These are phyloP conservation scores for Phlegmacium glaucopus DNA, from an alignment of 768 basidiomycete genomes.

Conservation along the genomic window DNA sequence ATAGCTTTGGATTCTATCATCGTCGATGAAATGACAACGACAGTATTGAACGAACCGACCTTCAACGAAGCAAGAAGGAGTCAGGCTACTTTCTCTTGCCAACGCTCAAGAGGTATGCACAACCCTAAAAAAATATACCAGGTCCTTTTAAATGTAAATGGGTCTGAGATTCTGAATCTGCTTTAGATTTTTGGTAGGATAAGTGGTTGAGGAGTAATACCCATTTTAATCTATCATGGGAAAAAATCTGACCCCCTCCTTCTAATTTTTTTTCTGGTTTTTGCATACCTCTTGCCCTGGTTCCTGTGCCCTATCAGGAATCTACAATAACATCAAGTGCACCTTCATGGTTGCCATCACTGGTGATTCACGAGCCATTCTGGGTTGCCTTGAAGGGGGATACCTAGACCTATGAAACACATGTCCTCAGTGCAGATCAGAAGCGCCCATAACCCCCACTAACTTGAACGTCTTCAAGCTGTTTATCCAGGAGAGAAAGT, in stretches of 20 bases:
- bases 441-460: conserved; percentile 34
- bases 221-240: too few species aligned
- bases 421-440: conserved; percentile 40
- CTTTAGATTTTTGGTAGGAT: too few species aligned
- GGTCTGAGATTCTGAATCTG: too few species aligned
- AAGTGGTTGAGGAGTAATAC: too few species aligned
- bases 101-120: too few species aligned
- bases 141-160: too few species aligned
- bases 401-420: conserved; percentile 32
- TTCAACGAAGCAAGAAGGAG: conserved; percentile 25
- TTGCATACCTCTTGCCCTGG: too few species aligned
- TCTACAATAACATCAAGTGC: conserved; percentile 39
- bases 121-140: too few species aligned
- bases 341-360: conserved; percentile 40
- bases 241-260: too few species aligned
- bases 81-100: conserved; percentile 28
- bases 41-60: not conserved
- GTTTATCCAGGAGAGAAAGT: conserved; percentile 37
- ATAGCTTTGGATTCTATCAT: too few species aligned
- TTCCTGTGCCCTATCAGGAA: conserved; percentile 41
- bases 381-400: conserved; percentile 22
- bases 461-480: conserved; percentile 32
- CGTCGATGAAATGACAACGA: not conserved
- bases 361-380: conserved; percentile 47
- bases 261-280: too few species aligned